Conservation (phyloP, 2,329 filamentous ascomycete species). For the Trichoderma sp. region DNA sequence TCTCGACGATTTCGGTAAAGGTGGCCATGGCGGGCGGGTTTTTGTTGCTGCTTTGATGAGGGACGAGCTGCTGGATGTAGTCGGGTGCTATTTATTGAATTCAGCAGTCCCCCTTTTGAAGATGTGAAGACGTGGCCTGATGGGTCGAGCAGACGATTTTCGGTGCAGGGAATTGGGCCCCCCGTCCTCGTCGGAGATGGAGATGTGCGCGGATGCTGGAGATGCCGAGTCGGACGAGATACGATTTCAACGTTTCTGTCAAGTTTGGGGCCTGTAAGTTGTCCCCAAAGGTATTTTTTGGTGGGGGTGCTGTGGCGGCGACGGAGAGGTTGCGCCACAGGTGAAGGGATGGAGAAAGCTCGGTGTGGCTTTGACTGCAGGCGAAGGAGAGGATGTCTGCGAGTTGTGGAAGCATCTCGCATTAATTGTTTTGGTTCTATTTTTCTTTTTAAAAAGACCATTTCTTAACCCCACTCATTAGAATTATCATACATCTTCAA, state of each 20-base stretch:
- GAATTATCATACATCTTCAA: neutral
- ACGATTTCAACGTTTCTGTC: slow-evolving; percentile 7
- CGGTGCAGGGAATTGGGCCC: neutral
- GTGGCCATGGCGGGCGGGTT: slow-evolving; percentile 42
- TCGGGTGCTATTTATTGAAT: neutral
- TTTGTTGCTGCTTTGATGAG: neutral
- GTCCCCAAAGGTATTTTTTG: neutral
- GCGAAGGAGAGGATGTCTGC: neutral
- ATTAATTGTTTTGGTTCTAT: neutral
- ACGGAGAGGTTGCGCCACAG: slow-evolving; percentile 4
- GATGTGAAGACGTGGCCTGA: slow-evolving; percentile 20
- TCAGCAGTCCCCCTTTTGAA: neutral
- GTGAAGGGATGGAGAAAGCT: neutral
- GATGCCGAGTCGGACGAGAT: slow-evolving; percentile 12
- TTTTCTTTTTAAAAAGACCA: too few species aligned
- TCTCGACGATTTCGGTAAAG: slow-evolving; percentile 51
- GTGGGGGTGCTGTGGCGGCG: neutral
- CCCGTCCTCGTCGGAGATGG: slow-evolving; percentile 15
- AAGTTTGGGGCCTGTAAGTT: neutral
- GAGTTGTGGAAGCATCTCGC: neutral
- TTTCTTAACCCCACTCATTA: too few species aligned
- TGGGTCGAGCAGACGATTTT: neutral
- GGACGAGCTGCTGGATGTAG: neutral
- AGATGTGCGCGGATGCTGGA: slow-evolving; percentile 13
- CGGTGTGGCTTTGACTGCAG: neutral